Evolutionary conservation across 345 rosid genomes (phyloP).

Genomic region (Streptanthus diversifolius): DNA sequence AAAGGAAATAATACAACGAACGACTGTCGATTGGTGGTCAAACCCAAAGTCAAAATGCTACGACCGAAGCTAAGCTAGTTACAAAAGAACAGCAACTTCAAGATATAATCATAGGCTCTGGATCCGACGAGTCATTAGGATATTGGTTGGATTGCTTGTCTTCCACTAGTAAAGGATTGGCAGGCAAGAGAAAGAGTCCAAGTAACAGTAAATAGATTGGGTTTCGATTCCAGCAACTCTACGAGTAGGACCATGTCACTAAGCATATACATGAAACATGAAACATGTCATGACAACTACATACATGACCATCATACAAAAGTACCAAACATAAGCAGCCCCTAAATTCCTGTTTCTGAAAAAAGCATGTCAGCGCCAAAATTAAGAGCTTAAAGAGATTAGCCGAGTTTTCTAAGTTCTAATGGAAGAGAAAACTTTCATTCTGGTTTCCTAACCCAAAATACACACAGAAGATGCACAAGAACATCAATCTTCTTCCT

Average conservation of each 20-base stretch:
- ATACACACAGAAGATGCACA: background rate
- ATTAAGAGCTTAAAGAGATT: background rate
- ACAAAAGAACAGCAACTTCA: slow-evolving; percentile 34
- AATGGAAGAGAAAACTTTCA: background rate
- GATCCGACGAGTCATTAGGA: slow-evolving; percentile 46
- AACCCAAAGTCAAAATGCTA: background rate
- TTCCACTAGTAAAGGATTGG: background rate
- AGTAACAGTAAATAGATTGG: background rate
- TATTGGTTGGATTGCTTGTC: slow-evolving; percentile 27
- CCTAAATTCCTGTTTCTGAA: background rate
- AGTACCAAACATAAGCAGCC: background rate
- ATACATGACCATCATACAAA: background rate
- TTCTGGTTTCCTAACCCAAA: background rate
- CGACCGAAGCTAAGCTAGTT: too few species aligned
- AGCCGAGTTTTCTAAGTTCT: slow-evolving; percentile 11
- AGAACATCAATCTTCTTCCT: background rate
- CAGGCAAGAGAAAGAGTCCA: background rate
- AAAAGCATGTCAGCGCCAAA: background rate
- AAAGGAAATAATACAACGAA: background rate
- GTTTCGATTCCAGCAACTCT: background rate
- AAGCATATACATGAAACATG: background rate
- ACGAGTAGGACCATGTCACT: background rate
- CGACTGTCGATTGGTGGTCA: background rate
- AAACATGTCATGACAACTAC: background rate
- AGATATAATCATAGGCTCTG: slow-evolving; percentile 79